Base-by-base conservation (phyloP, 2,329 filamentous ascomycete genomes). In the Hortaea werneckii region DNA sequence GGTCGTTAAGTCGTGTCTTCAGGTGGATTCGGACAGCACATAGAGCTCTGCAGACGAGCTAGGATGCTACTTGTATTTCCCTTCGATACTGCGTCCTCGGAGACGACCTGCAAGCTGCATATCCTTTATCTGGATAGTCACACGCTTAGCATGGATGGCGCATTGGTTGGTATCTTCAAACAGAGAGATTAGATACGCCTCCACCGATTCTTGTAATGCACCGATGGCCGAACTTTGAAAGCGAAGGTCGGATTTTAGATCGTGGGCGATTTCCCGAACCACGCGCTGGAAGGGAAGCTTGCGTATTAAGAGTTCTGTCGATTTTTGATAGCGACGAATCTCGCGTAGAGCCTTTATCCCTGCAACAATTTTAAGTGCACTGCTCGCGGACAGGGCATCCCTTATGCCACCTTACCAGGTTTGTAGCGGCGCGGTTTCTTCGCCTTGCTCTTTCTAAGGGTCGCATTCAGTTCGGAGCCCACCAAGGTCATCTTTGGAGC, bases 211-310 rank as follows among this genome's bases (percentile, higher is more conserved):
- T 69, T 96, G 90, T 2, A 96, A 75, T 10, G 90, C 90, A 61
- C 85, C 80, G 58, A 96, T 90, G 40, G 90, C 90, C 59, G 94
- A 89, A 42, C 85, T 92, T 71, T 96, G 90, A 88, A 90, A 96
- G 55, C 89, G 80, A 66, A 95, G 79, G 49, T 85, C 82, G 70
- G 58, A 72, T 75, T 76, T 20, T 4, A 2, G 20, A 20, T 72
- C 69, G 61, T 72, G 67, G 42, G 83, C 83, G 54, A 88, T 85
- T 68, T 87, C 84, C 64, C 67, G 40, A 59, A 74, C 92, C 67
- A 98, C 77, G 69, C 92, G 86, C 75, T 95, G 87, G 78, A 98
- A 98, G 51, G 92, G 92, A 54, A 95, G 83, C 79, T 95, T 96
- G 73, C 87, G 83, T 72, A 98, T 88, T 61, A 98, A 76, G 42